Evolutionary conservation across 768 basidiomycete genomes (phyloP), one percentile per base, ranked within the genome.

Genomic region (Tylopilus felleus): DNA sequence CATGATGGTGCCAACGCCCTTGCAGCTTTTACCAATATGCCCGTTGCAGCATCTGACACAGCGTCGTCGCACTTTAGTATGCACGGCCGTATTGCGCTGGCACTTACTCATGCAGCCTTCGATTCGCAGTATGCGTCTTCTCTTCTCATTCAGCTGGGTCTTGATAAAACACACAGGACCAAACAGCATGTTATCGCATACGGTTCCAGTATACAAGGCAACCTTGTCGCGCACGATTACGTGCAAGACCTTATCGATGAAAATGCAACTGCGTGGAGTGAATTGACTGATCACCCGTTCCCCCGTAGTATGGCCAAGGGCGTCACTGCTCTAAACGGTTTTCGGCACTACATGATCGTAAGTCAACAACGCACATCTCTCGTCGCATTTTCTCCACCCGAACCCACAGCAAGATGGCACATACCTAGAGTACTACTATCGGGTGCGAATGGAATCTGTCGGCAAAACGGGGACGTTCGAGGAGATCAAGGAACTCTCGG

Each of bases 261-360:
- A 25, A 23, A 12, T 6, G n/a, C 28, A 9, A 5, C n/a, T 1
- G 28, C 4, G 0, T 44, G 53, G 53, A 12, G 4, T 21, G 17
- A 5, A 5, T 35, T 25, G 6, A 28, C 4, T 0, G 3, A 8
- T 2, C 16, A 53, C 21, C 17, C 42, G 22, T 55, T 55, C 51
- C 51, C 51, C 6, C 8, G 2, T 4, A 2, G 14, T 4, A 10
- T 55, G n/a, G 51, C 53, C 28, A 53, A 27, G 5, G 53, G n/a
- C 8, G 13, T 27, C 13, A 31, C 50, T 13, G n/a, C 36, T 21
- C 36, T 45, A 13, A 55, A 44, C 16, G 51, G 53, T 19, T 55
- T 52, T 38, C 40, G 53, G 8, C 53, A 54, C 42, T 52, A 53
- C 9, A 55, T 44, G 42, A 25, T 53, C 21, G 53, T 55, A 23